A percentile compares a stretch with the other conserved stretches of the same genome.
Conservation (phyloP, 2,329 filamentous ascomycete genomes). For the Lecanoromycetidae sp. region DNA sequence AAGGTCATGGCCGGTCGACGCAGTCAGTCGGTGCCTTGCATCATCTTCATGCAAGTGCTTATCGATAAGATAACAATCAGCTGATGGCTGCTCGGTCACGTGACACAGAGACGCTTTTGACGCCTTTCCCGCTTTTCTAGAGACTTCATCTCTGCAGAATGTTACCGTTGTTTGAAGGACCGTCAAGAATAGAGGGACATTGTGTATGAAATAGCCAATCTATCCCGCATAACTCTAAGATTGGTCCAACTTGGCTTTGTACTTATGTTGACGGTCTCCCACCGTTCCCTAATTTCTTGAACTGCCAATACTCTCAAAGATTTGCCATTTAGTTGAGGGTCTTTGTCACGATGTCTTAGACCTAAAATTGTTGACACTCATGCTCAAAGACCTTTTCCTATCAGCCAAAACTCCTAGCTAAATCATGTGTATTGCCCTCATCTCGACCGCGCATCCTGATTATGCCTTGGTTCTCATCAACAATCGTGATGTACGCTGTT, state of each 20-base stretch:
- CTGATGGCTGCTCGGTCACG: not conserved
- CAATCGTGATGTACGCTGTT: slow-evolving; percentile 55
- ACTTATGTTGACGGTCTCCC: not conserved
- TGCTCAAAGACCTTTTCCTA: too few species aligned
- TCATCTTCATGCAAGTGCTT: not conserved
- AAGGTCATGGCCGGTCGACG: not conserved
- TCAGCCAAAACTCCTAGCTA: too few species aligned
- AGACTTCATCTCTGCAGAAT: not conserved
- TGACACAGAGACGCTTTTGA: not conserved
- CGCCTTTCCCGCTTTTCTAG: not conserved
- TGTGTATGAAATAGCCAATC: too few species aligned
- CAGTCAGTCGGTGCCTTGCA: not conserved
- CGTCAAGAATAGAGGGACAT: not conserved
- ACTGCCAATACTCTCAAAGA: not conserved
- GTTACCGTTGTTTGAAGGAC: too few species aligned
- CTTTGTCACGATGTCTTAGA: too few species aligned
- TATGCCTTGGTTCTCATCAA: slow-evolving; percentile 65
- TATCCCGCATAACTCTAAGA: too few species aligned
- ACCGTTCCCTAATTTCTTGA: not conserved
- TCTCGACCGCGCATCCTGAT: slow-evolving; percentile 62
- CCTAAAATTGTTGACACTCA: too few species aligned
- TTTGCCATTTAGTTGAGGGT: too few species aligned
- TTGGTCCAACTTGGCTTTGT: too few species aligned
- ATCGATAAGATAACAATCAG: slow-evolving; percentile 6
- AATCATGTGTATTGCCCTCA: slow-evolving; percentile 70